Evolutionary conservation across 1,284 basidiomycete species (phyloP), one percentile per base, ranked within the genome.

Genomic region (Leccinum angustisporum): DNA sequence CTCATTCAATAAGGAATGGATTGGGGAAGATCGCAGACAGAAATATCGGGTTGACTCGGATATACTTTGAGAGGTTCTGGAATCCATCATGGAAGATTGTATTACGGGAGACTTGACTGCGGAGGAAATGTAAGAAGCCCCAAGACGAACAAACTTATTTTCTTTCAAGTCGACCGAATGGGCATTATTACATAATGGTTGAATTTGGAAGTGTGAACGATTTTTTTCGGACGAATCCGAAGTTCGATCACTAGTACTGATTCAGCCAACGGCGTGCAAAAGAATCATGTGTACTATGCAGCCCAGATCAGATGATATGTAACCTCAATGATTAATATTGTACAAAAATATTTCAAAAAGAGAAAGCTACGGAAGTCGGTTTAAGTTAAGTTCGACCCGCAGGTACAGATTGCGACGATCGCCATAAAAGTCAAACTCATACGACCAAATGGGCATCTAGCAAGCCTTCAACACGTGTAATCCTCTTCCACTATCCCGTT

Each of bases 391-490:
- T 10, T 18, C n/a, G 40, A 43, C 40, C n/a, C n/a, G 4, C n/a
- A n/a, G 16, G 16, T 10, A 10, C 34, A 13, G 34, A 30, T 16
- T 5, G 9, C 8, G 11, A 33, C 13, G 16, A 6, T 36, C 46
- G 52, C 21, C 21, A 53, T 14, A 16, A 14, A 31, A 67, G 59
- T 53, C 75, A 76, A 8, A 63, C 68, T 77, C 76, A 78, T 54
- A 71, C 54, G 16, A 68, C 76, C 58, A 76, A 78, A 58, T 71
- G 70, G 8, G 48, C 54, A 33, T 68, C 68, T 53, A 78, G 54
- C 40, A 75, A 55, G 9, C 66, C 67, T 14, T 75, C 66, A 13
- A 72, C 21, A 16, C 73, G 72, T n/a, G 67, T 65, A 52, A 75
- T 27, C 4, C 25, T 63, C 50, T 40, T 58, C 71, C 71, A 76